A percentile compares a stretch with the other conserved stretches of the same genome.
phyloP scores from a whole-genome alignment of 1,139 yeast genomes.

The Insectozyma bohioensis region DNA sequence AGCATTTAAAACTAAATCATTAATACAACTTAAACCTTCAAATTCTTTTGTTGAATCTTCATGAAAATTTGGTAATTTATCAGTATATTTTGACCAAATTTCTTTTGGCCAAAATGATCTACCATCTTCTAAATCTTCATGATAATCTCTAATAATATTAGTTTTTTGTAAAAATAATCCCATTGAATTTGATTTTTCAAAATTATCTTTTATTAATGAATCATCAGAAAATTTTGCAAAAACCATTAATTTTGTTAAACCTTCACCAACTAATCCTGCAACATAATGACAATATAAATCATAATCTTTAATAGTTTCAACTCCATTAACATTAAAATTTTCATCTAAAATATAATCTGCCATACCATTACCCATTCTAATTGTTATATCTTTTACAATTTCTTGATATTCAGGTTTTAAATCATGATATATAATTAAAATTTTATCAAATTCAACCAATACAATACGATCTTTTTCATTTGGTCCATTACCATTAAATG shows the following conservation, averaged over 20 bases:
- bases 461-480: slow-evolving; percentile 81
- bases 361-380: slow-evolving; percentile 96
- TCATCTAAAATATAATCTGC: slow-evolving; percentile 87
- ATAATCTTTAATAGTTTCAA: slow-evolving; percentile 74
- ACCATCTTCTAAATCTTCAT: slow-evolving; percentile 89
- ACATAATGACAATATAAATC: slow-evolving; percentile 94
- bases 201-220: slow-evolving; percentile 48
- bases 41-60: slow-evolving; percentile 39
- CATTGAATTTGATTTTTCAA: slow-evolving; percentile 76
- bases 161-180: slow-evolving; percentile 94
- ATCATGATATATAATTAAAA: slow-evolving; percentile 69
- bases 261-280: slow-evolving; percentile 98
- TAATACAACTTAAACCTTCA: slow-evolving; percentile 69
- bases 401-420: slow-evolving; percentile 77
- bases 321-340: slow-evolving; percentile 75
- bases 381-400: slow-evolving; percentile 73
- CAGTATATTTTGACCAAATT: slow-evolving; percentile 82
- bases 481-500: slow-evolving; percentile 71
- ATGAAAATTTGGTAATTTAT: slow-evolving; percentile 59
- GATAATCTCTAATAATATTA: slow-evolving; percentile 91
- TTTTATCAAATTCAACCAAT: slow-evolving; percentile 67
- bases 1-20: slow-evolving; percentile 79
- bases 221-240: slow-evolving; percentile 64
- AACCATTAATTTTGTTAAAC: slow-evolving; percentile 78
- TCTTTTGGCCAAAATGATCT: slow-evolving; percentile 97